A percentile compares a stretch with the other conserved stretches of the same genome.
These are phyloP conservation scores for Misopates orontium DNA, from an alignment of 257 asterid species.

Conservation along the genomic window DNA sequence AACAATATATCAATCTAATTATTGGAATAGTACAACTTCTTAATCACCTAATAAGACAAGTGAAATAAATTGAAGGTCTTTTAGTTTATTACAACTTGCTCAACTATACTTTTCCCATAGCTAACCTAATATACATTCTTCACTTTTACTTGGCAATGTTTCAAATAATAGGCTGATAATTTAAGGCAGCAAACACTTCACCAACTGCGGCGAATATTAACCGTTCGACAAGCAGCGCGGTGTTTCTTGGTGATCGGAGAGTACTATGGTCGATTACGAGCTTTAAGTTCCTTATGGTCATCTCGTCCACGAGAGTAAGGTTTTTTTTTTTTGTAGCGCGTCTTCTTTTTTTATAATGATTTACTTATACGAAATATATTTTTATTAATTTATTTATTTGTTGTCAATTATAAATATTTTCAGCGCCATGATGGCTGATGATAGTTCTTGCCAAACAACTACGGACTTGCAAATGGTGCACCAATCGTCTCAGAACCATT, in stretches of 20 bases:
- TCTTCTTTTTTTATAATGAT: not conserved
- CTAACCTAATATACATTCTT: not conserved
- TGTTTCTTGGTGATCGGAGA: slow-evolving; percentile 90
- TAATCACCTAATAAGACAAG: not conserved
- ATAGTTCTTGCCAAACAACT: slow-evolving; percentile 68
- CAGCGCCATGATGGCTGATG: slow-evolving; percentile 65
- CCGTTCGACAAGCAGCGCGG: slow-evolving; percentile 79
- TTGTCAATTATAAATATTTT: not conserved
- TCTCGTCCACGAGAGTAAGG: slow-evolving; percentile 94
- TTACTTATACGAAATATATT: not conserved
- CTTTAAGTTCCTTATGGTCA: slow-evolving; percentile 90
- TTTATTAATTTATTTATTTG: not conserved
- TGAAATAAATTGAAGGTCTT: slow-evolving; percentile 14
- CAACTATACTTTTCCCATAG: not conserved
- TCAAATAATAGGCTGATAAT: slow-evolving; percentile 76
- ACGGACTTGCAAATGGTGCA: slow-evolving; percentile 62
- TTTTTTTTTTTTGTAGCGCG: no score
- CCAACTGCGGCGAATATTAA: slow-evolving; percentile 66
- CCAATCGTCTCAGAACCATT: slow-evolving; percentile 70
- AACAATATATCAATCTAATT: not conserved
- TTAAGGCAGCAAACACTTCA: slow-evolving; percentile 89
- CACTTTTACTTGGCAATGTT: not conserved
- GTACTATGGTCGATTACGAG: slow-evolving; percentile 81
- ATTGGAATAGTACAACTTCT: slow-evolving; percentile 21
- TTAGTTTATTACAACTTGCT: not conserved